Conservation (phyloP, 352 stramenopile species). For the Phytopythium chamaehyphon region DNA sequence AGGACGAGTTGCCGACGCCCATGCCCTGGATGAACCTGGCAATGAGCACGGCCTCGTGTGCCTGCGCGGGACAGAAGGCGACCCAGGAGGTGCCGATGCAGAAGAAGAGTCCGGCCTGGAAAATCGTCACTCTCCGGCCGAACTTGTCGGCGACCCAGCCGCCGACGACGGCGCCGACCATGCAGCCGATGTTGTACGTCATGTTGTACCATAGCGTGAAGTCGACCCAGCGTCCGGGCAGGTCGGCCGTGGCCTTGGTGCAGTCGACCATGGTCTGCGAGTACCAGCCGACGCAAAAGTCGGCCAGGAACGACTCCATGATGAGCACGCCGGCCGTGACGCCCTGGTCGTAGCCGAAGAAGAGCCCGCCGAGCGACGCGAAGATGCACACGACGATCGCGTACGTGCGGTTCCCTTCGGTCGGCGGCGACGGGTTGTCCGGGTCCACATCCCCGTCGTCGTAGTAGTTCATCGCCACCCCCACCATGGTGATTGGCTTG, state of each 20-base stretch:
- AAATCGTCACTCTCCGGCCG: slow-evolving; percentile 32
- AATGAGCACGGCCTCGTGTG: slow-evolving; percentile 26
- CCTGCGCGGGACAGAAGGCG: slow-evolving; percentile 23
- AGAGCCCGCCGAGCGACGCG: slow-evolving; percentile 31
- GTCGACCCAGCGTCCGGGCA: slow-evolving; percentile 40
- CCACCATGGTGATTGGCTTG: slow-evolving; percentile 20
- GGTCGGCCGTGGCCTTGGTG: slow-evolving; percentile 17
- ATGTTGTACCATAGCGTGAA: slow-evolving; percentile 54
- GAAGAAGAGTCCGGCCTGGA: slow-evolving; percentile 33
- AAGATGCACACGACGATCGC: slow-evolving; percentile 42
- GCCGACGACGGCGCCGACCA: slow-evolving; percentile 30
- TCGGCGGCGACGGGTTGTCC: slow-evolving; percentile 19
- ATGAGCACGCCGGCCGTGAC: slow-evolving; percentile 33
- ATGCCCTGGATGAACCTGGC: slow-evolving; percentile 39
- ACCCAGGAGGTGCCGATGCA: slow-evolving; percentile 38
- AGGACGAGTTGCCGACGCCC: slow-evolving; percentile 48
- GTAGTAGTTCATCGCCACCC: slow-evolving; percentile 40
- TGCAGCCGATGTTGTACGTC: slow-evolving; percentile 52
- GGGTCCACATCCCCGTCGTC: slow-evolving; percentile 25
- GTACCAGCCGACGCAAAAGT: slow-evolving; percentile 43
- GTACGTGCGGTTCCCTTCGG: slow-evolving; percentile 38
- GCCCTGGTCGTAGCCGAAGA: slow-evolving; percentile 39
- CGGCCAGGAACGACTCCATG: slow-evolving; percentile 45
- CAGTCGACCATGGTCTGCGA: slow-evolving; percentile 33
- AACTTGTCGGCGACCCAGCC: slow-evolving; percentile 41